Evolutionary conservation across 192 early-diverging fungal species (phyloP), one percentile per base, ranked within the genome.

Genomic region (Dissophora globulifera): DNA sequence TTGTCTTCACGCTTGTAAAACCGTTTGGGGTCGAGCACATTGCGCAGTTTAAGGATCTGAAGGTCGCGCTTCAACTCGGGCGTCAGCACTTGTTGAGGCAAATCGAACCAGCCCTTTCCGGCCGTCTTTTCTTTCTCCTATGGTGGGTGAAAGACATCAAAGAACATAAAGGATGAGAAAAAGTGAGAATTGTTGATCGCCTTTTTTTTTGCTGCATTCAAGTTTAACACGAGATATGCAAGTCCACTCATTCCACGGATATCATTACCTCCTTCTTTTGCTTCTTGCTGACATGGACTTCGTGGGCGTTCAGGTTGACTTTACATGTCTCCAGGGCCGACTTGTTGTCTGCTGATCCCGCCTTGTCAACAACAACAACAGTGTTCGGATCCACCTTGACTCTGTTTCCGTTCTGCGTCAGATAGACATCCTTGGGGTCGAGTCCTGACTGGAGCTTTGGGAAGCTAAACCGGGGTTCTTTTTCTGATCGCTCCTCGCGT

Each of bases 1-100:
- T 86, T 85, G 33, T 88, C 90, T 48, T 85, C 85, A 55, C 92
- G 90, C 59, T 96, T 96, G 69, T 96, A 98, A 64, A 94, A 93
- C 29, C 92, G 86, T 79, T 95, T 98, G 17, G 94, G 94, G 78
- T 99, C 96, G 12, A 99, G 75, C 3, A 93, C 95, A 68, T 89
- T 87, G 50, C 97, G 88, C 60, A 92, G 80, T 62, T 93, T 91
- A 31, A 99, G 65, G 27, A 98, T 87, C 40, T 93, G 91, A 50
- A 99, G 78, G 69, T 99, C 94, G 7, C 92, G 90, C 64, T 96
- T 95, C 42, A 97, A 50, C 71, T 95, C 95, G 4, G 87, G 87
- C 20, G 97, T 98, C 38, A 99, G 51, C 55, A 90, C 87, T 3
- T 93, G 87, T 20, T 90, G 88, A 35, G 85, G 86, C 87, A 99